Evolutionary conservation across 371 early-diverging fungal species (phyloP).

Genomic region (Umbelopsis sp.): DNA sequence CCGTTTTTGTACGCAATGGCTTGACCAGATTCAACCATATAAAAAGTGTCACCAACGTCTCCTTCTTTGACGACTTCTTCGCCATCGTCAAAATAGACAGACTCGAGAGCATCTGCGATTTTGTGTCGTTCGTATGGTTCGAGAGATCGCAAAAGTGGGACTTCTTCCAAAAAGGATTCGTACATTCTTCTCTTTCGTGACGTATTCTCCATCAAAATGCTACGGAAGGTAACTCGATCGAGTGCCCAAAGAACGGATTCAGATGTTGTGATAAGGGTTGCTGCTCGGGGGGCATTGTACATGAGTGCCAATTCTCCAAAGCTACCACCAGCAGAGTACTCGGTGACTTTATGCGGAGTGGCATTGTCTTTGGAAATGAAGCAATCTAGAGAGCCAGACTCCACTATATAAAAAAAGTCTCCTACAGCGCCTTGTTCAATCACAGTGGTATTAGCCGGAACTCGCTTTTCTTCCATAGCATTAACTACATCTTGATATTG

Average conservation of each 20-base stretch:
- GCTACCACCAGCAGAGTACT: conserved; percentile 67
- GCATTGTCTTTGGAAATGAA: conserved; percentile 64
- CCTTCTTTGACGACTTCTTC: conserved; percentile 75
- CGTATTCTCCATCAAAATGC: conserved; percentile 78
- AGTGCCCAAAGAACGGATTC: conserved; percentile 82
- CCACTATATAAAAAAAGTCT: conserved; percentile 98
- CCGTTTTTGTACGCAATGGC: conserved; percentile 51
- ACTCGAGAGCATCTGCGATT: conserved; percentile 84
- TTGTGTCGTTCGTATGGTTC: conserved; percentile 77
- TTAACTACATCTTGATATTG: conserved; percentile 92
- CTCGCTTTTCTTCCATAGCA: conserved; percentile 95
- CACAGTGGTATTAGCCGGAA: conserved; percentile 71
- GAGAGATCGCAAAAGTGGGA: conserved; percentile 67
- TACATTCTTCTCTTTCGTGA: conserved; percentile 78
- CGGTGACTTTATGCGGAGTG: conserved; percentile 60
- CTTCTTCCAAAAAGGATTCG: conserved; percentile 75
- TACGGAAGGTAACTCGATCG: conserved; percentile 82
- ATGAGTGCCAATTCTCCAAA: conserved; percentile 93
- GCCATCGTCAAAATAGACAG: conserved; percentile 64
- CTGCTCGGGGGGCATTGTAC: conserved; percentile 91
- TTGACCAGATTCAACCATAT: conserved; percentile 88
- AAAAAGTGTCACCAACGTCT: conserved; percentile 65
- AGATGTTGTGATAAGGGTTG: conserved; percentile 73
- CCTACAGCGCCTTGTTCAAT: conserved; percentile 97
- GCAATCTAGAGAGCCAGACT: conserved; percentile 93